Evolutionary conservation across 1,284 basidiomycete species (phyloP), one percentile per base, ranked within the genome.

Genomic region (Volvariella surrecta): DNA sequence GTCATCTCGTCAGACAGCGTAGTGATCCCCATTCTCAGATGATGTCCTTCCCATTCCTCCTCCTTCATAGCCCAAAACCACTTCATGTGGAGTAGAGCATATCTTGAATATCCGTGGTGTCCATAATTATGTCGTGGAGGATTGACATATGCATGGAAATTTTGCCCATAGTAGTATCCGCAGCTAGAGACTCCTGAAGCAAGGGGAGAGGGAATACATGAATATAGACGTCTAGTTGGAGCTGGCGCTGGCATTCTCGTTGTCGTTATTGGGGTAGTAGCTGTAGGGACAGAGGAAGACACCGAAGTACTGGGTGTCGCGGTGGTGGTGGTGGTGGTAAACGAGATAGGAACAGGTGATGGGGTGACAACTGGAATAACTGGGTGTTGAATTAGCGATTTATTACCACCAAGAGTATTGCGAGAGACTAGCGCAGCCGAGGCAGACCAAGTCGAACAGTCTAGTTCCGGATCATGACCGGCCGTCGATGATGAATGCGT

Each of bases 41-140:
- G 51, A 52, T 65, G 61, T 34, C 63, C 64, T 6, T 58, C 58
- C 74, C 74, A 79, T 44, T 68, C 63, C 40, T 69, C 70, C 44
- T 71, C 66, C 10, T 77, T 67, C 3, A 60, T 52, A 22, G 63
- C 60, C 80, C 80, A 83, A 51, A 82, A 70, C 55, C 62, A 72
- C 52, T 80, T 82, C 46, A 71, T 57, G 51, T 79, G 69, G 6
- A 66, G 57, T 31, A 82, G 66, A 1, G 75, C 71, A 48, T 71
- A 72, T 15, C 71, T 68, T 9, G 80, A 83, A 45, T 75, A 67
- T 1, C 79, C 79, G 50, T 73, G 78, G 45, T 82, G 62, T 15
- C 45, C 46, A 46, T 67, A 67, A 35, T 54, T 45, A 48, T 66
- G 66, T n/a, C 65, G 57, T 4, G 50, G 43, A 1, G 54, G 54